phyloP scores from a whole-genome alignment of 805 yeast genomes.

The Alloascoidea africana region DNA sequence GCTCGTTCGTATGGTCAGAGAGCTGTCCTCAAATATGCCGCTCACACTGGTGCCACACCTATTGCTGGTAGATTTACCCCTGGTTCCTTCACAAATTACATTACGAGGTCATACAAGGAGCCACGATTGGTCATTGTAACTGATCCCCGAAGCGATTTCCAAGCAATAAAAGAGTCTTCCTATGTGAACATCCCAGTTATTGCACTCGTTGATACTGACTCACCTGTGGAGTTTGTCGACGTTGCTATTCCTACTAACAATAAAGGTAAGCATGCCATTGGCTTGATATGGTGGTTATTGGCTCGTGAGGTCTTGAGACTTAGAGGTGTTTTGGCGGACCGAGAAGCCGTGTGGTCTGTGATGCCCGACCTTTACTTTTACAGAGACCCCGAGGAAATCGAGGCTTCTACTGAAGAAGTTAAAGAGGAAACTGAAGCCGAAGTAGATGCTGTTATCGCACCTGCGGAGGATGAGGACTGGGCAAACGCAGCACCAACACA shows the following conservation, averaged over 20 bases:
- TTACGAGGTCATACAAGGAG: constrained; percentile 99
- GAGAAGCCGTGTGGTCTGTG: constrained; percentile 94
- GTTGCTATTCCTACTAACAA: constrained; percentile 99
- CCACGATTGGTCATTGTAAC: constrained; percentile 99
- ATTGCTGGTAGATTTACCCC: constrained; percentile 99
- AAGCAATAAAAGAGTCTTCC: constrained; percentile 99
- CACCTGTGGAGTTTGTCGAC: constrained; percentile 97
- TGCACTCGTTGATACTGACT: constrained; percentile 97
- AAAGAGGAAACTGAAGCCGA: constrained; percentile 44
- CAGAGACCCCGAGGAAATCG: constrained; percentile 99
- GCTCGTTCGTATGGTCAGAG: constrained; percentile 99
- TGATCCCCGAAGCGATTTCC: constrained; percentile 99
- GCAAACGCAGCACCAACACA: not conserved
- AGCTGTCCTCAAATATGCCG: constrained; percentile 98
- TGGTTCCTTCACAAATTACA: constrained; percentile 99
- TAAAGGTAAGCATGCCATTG: constrained; percentile 99
- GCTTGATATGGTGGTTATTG: constrained; percentile 98
- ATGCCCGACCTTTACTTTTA: constrained; percentile 99
- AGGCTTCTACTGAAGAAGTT: constrained; percentile 52
- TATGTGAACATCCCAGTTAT: constrained; percentile 99
- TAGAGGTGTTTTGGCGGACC: constrained; percentile 94
- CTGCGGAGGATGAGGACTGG: constrained; percentile 54
- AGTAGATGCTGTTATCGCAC: constrained; percentile 47
- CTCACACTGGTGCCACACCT: constrained; percentile 99
- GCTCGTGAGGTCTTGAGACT: constrained; percentile 99